Evolutionary conservation across 129 eudicot species (phyloP).

Genomic region (Ambrosia artemisiifolia): DNA sequence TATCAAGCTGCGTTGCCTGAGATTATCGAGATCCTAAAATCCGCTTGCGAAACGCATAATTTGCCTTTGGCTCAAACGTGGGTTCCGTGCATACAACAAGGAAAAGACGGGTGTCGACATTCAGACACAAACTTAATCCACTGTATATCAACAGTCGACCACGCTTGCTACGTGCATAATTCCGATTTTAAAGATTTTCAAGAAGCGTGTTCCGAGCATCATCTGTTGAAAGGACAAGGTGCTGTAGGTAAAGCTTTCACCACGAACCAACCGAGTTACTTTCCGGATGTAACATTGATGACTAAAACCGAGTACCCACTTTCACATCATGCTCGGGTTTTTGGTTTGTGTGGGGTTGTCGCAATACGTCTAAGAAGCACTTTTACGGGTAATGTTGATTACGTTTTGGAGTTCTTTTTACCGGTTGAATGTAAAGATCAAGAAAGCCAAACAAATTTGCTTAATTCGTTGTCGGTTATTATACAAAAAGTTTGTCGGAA

Average conservation of each 20-base stretch:
- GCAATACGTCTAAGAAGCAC: constrained; percentile 83
- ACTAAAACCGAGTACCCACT: constrained; percentile 82
- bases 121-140: constrained; percentile 55
- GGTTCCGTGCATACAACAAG: constrained; percentile 82
- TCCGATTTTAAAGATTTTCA: constrained; percentile 49
- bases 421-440: constrained; percentile 57
- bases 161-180: constrained; percentile 67
- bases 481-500: constrained; percentile 63
- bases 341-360: constrained; percentile 70
- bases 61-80: constrained; percentile 92
- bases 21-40: constrained; percentile 57
- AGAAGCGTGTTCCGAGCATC: constrained; percentile 91
- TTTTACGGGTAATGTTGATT: constrained; percentile 57
- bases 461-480: constrained; percentile 57
- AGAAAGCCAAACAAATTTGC: constrained; percentile 57
- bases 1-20: constrained; percentile 75
- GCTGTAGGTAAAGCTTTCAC: constrained; percentile 70
- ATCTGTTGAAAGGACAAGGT: constrained; percentile 81
- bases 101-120: constrained; percentile 70
- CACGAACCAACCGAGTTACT: constrained; percentile 76
- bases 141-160: constrained; percentile 74
- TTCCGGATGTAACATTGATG: constrained; percentile 46
- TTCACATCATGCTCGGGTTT: constrained; percentile 83
- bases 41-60: constrained; percentile 63
- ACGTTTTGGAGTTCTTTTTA: constrained; percentile 86